phyloP scores from a whole-genome alignment of 305 asterid genomes.

The Rubia peregrina region DNA sequence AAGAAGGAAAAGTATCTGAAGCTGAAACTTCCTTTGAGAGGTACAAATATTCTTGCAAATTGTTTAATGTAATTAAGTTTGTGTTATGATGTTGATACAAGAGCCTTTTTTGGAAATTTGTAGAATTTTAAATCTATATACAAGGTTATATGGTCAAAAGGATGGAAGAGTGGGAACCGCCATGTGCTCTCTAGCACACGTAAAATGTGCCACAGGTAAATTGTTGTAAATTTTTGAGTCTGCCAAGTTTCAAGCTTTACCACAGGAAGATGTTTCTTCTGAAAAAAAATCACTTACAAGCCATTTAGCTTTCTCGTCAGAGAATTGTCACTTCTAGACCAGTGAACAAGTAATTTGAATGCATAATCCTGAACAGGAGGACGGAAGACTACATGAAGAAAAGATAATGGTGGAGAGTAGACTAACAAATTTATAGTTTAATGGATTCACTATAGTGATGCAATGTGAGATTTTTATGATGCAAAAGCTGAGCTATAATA shows the following conservation, averaged over 20 bases:
- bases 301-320: not conserved
- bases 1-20: constrained; percentile 57
- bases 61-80: constrained; percentile 9
- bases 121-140: constrained; percentile 54
- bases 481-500: not conserved
- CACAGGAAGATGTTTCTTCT: not conserved
- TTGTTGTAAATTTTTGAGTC: not conserved
- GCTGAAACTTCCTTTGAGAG: constrained; percentile 61
- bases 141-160: constrained; percentile 53
- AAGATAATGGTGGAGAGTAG: not conserved
- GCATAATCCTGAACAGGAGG: not conserved
- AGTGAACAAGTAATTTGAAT: not conserved
- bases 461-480: not conserved
- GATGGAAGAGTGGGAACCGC: constrained; percentile 83
- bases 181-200: constrained; percentile 79
- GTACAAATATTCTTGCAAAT: constrained; percentile 27
- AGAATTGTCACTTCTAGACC: not conserved
- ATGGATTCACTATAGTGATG: not conserved
- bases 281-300: not conserved
- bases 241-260: not conserved
- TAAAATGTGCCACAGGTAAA: constrained; percentile 81
- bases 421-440: not conserved
- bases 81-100: constrained; percentile 12
- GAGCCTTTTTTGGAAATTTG: constrained; percentile 18
- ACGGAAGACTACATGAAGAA: not conserved